Percentiles rank a stretch among this genome's conserved stretches.
Conservation (phyloP, 108 stramenopile genomes). For the Fistulifera solaris region DNA sequence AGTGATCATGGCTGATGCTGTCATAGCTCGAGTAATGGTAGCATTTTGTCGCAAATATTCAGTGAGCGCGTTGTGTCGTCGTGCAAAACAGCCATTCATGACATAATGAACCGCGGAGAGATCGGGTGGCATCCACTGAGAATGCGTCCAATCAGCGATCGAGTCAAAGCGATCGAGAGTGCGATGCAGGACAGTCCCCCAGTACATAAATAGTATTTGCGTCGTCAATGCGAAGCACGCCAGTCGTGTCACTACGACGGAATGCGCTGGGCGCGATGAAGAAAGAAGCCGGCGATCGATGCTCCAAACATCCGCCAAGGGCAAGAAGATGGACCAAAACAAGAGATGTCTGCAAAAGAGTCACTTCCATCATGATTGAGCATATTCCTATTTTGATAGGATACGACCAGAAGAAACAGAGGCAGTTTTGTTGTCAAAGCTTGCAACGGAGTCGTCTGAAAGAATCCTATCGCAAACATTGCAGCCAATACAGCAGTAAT, state of each 20-base stretch:
- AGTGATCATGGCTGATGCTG: constrained; percentile 4
- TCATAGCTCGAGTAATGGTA: constrained; percentile 4
- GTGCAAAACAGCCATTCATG: constrained; percentile 8
- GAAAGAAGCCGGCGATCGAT: constrained; percentile 4
- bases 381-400: constrained; percentile 8
- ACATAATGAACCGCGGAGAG: constrained; percentile 17
- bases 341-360: constrained; percentile 10
- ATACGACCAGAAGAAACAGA: constrained; percentile 1
- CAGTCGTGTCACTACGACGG: constrained; percentile 1
- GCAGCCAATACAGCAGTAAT: constrained; percentile 4
- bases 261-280: not conserved
- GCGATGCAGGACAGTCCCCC: constrained; percentile 14
- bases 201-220: constrained; percentile 20
- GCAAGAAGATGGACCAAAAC: constrained; percentile 12
- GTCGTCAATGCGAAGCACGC: constrained; percentile 7
- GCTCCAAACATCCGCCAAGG: constrained; percentile 15
- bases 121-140: constrained; percentile 16
- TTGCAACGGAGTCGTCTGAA: not conserved
- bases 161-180: not conserved
- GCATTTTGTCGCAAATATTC: constrained; percentile 4
- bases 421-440: not conserved
- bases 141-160: not conserved
- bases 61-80: not conserved
- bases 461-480: constrained; percentile 9
- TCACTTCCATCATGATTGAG: constrained; percentile 13